Percentiles rank a stretch among this genome's conserved stretches.
Evolutionary conservation across 257 asterid genomes (phyloP).

Genomic region (Lithospermum erythrorhizon): DNA sequence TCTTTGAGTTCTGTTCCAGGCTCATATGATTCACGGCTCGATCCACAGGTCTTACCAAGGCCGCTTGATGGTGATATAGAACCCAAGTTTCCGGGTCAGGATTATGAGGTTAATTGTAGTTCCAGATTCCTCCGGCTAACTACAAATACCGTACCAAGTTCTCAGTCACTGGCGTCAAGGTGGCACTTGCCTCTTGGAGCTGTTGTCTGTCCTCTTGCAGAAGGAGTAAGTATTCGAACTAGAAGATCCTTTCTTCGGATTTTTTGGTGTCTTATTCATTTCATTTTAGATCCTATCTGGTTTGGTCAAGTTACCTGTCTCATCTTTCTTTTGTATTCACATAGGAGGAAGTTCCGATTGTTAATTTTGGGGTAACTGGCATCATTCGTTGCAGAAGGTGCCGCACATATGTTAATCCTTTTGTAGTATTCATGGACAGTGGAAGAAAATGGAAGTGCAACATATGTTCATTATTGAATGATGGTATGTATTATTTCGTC

Average conservation of each 20-base stretch:
- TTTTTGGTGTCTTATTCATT: background rate
- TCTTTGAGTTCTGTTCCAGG: conserved; percentile 87
- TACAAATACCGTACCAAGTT: conserved; percentile 74
- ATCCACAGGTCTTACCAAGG: conserved; percentile 66
- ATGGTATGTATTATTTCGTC: conserved; percentile 34
- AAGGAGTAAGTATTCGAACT: conserved; percentile 56
- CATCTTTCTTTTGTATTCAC: conserved; percentile 12
- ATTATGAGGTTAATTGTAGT: conserved; percentile 69
- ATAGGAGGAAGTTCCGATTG: conserved; percentile 90
- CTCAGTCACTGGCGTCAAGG: conserved; percentile 81
- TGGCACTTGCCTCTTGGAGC: conserved; percentile 97
- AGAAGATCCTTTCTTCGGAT: background rate
- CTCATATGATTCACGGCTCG: conserved; percentile 71
- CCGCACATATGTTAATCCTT: conserved; percentile 83
- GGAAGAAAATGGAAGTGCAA: conserved; percentile 97
- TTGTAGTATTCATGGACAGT: conserved; percentile 57
- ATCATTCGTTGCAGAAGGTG: conserved; percentile 88
- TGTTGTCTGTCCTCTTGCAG: conserved; percentile 92
- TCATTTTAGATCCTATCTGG: conserved; percentile 4
- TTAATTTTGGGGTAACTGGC: conserved; percentile 71
- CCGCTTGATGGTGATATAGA: conserved; percentile 84
- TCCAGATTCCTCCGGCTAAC: conserved; percentile 64
- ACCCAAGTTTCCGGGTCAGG: conserved; percentile 43
- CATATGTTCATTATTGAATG: conserved; percentile 70
- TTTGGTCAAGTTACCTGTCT: conserved; percentile 4